These are phyloP conservation scores for Colletotrichum somersetense DNA, from an alignment of 2,329 filamentous ascomycete genomes.

Conservation along the genomic window DNA sequence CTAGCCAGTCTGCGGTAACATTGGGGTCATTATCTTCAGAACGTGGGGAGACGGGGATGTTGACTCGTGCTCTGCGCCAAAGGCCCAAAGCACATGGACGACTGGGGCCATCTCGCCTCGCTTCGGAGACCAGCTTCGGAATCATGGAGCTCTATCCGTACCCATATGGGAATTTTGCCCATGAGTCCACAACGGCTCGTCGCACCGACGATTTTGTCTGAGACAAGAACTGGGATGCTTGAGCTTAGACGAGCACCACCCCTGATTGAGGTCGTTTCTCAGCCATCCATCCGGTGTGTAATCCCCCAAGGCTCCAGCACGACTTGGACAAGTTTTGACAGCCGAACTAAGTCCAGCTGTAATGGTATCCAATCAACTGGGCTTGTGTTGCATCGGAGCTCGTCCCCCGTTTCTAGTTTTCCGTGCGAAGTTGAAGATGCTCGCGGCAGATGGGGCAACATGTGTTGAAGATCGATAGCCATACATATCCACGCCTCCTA, in stretches of 20 bases:
- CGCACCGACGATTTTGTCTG: slow-evolving; percentile 26
- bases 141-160: slow-evolving; percentile 2
- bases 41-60: slow-evolving; percentile 38
- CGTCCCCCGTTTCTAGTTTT: slow-evolving; percentile 7
- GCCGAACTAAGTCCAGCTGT: slow-evolving; percentile 2
- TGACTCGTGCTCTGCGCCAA: slow-evolving; percentile 26
- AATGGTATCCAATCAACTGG: slow-evolving; percentile 13
- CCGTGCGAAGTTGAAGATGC: slow-evolving; percentile 30
- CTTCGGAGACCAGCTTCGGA: slow-evolving; percentile 2
- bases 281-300: slow-evolving; percentile 27
- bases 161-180: slow-evolving; percentile 19
- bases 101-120: neutral
- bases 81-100: slow-evolving; percentile 5
- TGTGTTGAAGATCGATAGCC: slow-evolving; percentile 18
- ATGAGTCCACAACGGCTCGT: slow-evolving; percentile 34
- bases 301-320: neutral
- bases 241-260: slow-evolving; percentile 1
- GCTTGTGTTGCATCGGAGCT: slow-evolving; percentile 18
- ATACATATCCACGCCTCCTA: slow-evolving; percentile 18
- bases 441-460: slow-evolving; percentile 16
- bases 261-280: slow-evolving; percentile 4
- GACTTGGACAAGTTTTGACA: slow-evolving; percentile 5
- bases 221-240: slow-evolving; percentile 26
- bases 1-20: slow-evolving; percentile 21
- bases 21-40: slow-evolving; percentile 31